Evolutionary conservation across 2,329 filamentous ascomycete species (phyloP), one percentile per base, ranked within the genome.

Genomic region (Aspergillus versicolor): DNA sequence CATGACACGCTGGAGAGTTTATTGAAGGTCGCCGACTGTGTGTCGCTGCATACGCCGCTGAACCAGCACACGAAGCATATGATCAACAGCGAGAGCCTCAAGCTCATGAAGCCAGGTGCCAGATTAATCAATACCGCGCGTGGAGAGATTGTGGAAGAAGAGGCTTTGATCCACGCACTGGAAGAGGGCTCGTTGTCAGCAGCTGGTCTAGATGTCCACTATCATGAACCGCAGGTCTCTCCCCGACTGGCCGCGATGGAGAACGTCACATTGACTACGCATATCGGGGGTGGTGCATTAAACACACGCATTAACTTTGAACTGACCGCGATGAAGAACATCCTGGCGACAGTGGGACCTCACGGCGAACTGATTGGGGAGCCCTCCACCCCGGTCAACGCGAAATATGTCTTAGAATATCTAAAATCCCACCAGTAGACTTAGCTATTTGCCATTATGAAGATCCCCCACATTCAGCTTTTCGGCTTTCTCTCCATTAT

Each of bases 201-300:
- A 2, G 82, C 79, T 0, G 82, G 79, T 0, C 63, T 84, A 5
- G 82, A 84, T 62, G 82, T 84, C 8, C 80, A 83, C 65, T 78
- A 79, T 5, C 62, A 81, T 57, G 83, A 85, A 63, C 83, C 82
- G 0, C 63, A 77, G 50, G 78, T 85, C 8, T 76, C 80, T 62
- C 64, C 65, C 17, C 69, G 68, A 51, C 62, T 81, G 56, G 72
- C 74, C 6, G 43, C 57, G 34, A 75, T 76, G 65, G 67, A 69
- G 1, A 78, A 78, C 63, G 78, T 81, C 2, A 75, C 77, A 56
- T 62, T 80, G 21, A 70, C 78, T 38, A 74, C 73, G 37, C 79
- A 81, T 68, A 77, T 77, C 42, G 79, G 76, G 2, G 79, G 79
- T 2, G 75, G 78, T 15, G 76, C 75, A 38, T 69, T 80, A 15